Conservation (phyloP, 2,329 filamentous ascomycete species). For the Metarhizium guizhouense region DNA sequence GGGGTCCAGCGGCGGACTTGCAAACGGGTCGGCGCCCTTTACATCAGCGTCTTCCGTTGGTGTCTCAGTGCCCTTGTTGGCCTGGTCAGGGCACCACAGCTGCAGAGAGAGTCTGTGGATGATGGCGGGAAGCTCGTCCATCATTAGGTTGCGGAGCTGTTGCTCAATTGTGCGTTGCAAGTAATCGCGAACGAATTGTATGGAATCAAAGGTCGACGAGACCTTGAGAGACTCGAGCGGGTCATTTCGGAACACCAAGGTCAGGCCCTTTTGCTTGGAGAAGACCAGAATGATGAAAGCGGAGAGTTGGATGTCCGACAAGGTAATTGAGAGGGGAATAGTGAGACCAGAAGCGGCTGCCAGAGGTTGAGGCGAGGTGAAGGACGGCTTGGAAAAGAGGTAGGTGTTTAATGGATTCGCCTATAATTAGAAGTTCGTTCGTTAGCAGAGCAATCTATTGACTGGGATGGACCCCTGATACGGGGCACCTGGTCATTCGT, state of each 20-base stretch:
- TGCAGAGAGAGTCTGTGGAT: constrained; percentile 87
- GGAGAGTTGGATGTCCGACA: constrained; percentile 91
- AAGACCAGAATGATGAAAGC: constrained; percentile 98
- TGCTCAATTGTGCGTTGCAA: constrained; percentile 92
- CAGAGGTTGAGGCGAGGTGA: constrained; percentile 85
- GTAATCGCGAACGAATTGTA: constrained; percentile 96
- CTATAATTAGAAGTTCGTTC: constrained; percentile 26
- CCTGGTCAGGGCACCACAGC: constrained; percentile 82
- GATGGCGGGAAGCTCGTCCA: constrained; percentile 95
- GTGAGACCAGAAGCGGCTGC: constrained; percentile 88
- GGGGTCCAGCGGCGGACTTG: constrained; percentile 71
- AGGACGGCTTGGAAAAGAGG: constrained; percentile 80
- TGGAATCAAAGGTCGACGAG: constrained; percentile 97
- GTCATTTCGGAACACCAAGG: constrained; percentile 95
- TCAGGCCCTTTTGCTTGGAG: constrained; percentile 93
- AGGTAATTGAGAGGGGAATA: constrained; percentile 92
- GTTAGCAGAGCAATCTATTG: constrained; percentile 1
- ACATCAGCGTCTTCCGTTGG: constrained; percentile 44
- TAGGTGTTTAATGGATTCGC: constrained; percentile 97
- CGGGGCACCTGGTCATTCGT: not conserved
- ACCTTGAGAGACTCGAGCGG: constrained; percentile 96
- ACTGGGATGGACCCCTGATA: not conserved
- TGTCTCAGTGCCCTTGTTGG: constrained; percentile 35
- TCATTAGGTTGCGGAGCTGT: constrained; percentile 86
- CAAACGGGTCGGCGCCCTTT: constrained; percentile 66